Conservation (phyloP, 306 rosid species). For the Trichosanthes truncata region DNA sequence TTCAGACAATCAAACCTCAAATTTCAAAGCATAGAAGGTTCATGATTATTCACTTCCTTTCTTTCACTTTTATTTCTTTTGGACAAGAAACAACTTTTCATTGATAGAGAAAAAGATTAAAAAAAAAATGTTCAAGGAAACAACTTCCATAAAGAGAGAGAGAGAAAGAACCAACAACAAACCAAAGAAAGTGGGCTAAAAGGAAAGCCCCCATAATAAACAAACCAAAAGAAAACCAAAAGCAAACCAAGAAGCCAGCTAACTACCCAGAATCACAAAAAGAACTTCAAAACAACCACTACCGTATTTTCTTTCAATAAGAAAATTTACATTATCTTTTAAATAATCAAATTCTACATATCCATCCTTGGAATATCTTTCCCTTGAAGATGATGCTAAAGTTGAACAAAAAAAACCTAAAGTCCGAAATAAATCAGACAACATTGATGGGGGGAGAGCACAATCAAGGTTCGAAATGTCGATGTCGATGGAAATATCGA, state of each 20-base stretch:
- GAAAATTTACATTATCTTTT: background rate
- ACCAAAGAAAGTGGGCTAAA: too few relatives aligned
- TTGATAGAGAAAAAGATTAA: background rate
- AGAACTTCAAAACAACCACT: background rate
- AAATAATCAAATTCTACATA: background rate
- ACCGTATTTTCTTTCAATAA: background rate
- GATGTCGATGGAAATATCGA: too few relatives aligned
- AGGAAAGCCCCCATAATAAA: too few relatives aligned
- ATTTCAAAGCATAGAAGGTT: background rate
- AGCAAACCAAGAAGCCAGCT: too few relatives aligned
- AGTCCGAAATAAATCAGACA: background rate
- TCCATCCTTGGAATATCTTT: background rate
- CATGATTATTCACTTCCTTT: background rate
- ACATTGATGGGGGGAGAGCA: background rate
- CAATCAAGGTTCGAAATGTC: too few relatives aligned
- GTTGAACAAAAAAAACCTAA: background rate
- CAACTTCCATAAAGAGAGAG: too few relatives aligned
- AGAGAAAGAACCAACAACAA: too few relatives aligned
- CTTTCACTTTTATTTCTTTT: background rate
- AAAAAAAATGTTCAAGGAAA: too few relatives aligned
- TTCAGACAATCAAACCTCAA: background rate
- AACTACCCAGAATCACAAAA: background rate
- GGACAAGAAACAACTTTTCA: too few relatives aligned
- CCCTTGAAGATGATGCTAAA: background rate
- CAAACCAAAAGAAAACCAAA: too few relatives aligned